Conservation (phyloP, 495 filamentous ascomycete species). For the Bryoglossum gracile region DNA sequence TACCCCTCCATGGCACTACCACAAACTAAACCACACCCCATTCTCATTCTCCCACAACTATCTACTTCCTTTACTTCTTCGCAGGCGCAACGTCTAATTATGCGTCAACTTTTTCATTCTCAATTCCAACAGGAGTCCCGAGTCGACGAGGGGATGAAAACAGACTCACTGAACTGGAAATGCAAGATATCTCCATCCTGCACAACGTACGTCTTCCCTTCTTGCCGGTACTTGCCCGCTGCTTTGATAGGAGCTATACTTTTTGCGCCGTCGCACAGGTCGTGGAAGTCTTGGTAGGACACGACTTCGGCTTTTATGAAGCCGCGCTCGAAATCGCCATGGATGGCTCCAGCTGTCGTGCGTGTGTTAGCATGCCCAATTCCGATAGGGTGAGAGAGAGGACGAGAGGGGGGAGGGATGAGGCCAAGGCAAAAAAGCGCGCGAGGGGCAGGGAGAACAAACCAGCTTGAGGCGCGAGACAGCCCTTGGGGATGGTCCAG, state of each 20-base stretch:
- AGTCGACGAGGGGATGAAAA: too few relatives aligned
- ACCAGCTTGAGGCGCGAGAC: conserved; percentile 20
- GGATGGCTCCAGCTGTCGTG: conserved; percentile 24
- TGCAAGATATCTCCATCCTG: conserved; percentile 27
- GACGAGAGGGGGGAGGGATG: too few relatives aligned
- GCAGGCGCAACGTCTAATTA: too few relatives aligned
- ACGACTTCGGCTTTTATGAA: conserved; percentile 30
- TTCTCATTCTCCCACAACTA: too few relatives aligned
- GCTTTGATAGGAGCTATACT: conserved; percentile 27
- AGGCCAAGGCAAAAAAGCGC: too few relatives aligned
- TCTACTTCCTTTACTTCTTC: too few relatives aligned
- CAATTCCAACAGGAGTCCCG: too few relatives aligned
- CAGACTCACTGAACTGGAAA: conserved; percentile 21
- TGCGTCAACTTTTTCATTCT: too few relatives aligned
- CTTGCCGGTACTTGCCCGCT: conserved; percentile 26
- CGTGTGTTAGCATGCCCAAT: neutral
- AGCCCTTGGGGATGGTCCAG: conserved; percentile 27
- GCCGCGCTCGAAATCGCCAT: conserved; percentile 27
- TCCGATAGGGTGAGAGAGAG: too few relatives aligned
- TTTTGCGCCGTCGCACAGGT: conserved; percentile 24
- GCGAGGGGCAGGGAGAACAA: too few relatives aligned
- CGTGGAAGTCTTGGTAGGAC: conserved; percentile 24
- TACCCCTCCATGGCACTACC: too few relatives aligned
- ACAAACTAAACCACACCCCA: too few relatives aligned
- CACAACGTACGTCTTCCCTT: conserved; percentile 27